Percentiles rank a stretch among this genome's conserved stretches.
Evolutionary conservation across 306 rosid species (phyloP).

Genomic region (Cucumis sativus): DNA sequence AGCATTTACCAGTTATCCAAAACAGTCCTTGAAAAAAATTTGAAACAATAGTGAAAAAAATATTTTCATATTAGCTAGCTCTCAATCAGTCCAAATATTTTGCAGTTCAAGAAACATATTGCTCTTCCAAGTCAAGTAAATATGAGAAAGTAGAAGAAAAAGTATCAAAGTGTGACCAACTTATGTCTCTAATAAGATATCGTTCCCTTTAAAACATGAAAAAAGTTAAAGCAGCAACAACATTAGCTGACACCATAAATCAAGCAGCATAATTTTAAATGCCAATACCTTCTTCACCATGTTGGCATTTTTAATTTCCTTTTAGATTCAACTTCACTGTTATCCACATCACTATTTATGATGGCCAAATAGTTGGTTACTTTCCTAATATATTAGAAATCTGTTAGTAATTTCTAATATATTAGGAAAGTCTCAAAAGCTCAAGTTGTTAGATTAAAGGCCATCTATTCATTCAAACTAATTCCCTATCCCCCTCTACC

Average conservation of each 20-base stretch:
- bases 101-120: background rate
- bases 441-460: background rate
- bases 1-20: background rate
- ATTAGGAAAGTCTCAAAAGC: background rate
- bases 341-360: background rate
- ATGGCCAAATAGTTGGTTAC: too few species aligned
- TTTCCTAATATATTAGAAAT: too few species aligned
- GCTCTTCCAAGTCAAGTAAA: background rate
- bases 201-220: background rate
- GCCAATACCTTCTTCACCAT: background rate
- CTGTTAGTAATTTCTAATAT: background rate
- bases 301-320: background rate
- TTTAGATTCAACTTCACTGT: background rate
- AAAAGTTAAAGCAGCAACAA: background rate
- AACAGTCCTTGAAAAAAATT: background rate
- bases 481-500: background rate
- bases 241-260: background rate
- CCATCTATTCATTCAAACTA: background rate
- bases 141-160: background rate
- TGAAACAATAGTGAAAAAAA: background rate
- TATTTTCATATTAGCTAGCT: background rate
- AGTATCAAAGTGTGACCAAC: background rate
- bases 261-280: background rate
- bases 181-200: background rate
- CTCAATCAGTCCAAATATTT: background rate